Evolutionary conservation across 2,329 filamentous ascomycete genomes (phyloP).

Genomic region (Paecilomyces sp.): DNA sequence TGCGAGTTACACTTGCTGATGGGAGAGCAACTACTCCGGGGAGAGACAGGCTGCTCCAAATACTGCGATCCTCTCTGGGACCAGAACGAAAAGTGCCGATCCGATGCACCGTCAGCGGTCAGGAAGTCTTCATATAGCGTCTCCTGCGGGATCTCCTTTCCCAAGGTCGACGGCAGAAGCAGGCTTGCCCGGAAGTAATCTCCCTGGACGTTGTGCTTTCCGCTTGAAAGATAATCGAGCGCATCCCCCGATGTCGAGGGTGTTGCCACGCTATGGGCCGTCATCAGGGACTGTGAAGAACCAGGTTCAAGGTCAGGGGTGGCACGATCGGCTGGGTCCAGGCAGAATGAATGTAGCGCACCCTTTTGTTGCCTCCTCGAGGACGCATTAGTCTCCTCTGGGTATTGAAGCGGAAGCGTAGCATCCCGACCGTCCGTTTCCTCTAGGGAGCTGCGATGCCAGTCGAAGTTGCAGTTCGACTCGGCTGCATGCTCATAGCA

Average conservation of each 20-base stretch:
- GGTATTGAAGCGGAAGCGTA: conserved; percentile 3
- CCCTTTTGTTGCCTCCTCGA: conserved; percentile 8
- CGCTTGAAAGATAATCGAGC: conserved; percentile 15
- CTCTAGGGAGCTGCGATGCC: conserved; percentile 37
- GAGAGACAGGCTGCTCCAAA: conserved; percentile 29
- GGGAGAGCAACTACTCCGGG: conserved; percentile 43
- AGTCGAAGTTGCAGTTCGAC: conserved; percentile 55
- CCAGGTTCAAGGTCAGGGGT: conserved; percentile 27
- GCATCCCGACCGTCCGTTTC: conserved; percentile 12
- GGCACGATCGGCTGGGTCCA: conserved; percentile 17
- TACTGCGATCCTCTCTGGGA: conserved; percentile 35
- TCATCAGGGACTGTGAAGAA: conserved; percentile 22
- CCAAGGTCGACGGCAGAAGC: conserved; percentile 20
- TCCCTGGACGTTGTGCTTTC: conserved; percentile 5
- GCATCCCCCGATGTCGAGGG: conserved; percentile 22
- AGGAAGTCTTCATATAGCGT: conserved; percentile 34
- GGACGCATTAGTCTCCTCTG: conserved; percentile 3
- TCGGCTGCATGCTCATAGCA: conserved; percentile 56
- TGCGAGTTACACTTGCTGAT: conserved; percentile 52
- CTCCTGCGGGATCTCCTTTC: conserved; percentile 26
- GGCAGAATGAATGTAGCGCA: conserved; percentile 13
- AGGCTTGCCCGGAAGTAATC: conserved; percentile 26
- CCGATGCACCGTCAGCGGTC: conserved; percentile 38
- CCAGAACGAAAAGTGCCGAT: conserved; percentile 41
- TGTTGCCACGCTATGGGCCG: conserved; percentile 20